Conservation (phyloP, 306 rosid genomes). For the Castanea sativa region DNA sequence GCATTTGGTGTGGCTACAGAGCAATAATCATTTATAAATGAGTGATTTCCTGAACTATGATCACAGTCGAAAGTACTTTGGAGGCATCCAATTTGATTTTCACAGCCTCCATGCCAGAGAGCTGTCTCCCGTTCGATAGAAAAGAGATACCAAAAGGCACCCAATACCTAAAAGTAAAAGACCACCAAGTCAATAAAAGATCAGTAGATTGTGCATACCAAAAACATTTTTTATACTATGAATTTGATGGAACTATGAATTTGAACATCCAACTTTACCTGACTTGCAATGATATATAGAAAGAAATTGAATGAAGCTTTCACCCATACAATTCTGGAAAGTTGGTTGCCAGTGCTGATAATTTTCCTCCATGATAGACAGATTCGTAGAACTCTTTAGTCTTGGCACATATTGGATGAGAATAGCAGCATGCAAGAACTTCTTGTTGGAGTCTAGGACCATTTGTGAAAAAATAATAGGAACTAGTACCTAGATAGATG, state of each 20-base stretch:
- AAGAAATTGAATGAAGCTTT: slow-evolving; percentile 94
- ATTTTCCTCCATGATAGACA: slow-evolving; percentile 78
- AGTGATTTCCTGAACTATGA: not conserved
- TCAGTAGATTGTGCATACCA: too few species aligned
- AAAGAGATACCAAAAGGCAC: slow-evolving; percentile 84
- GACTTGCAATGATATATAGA: slow-evolving; percentile 91
- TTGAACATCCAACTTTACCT: slow-evolving; percentile 49
- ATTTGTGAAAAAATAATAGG: slow-evolving; percentile 59
- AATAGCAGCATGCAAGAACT: slow-evolving; percentile 67
- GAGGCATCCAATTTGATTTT: slow-evolving; percentile 20
- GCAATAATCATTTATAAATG: slow-evolving; percentile 56
- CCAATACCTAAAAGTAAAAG: slow-evolving; percentile 52
- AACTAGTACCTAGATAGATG: slow-evolving; percentile 57
- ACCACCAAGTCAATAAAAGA: not conserved
- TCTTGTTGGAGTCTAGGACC: slow-evolving; percentile 50
- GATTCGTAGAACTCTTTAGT: slow-evolving; percentile 52
- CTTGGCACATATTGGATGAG: slow-evolving; percentile 73
- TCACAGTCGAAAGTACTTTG: slow-evolving; percentile 41
- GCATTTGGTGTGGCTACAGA: slow-evolving; percentile 37
- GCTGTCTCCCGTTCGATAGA: slow-evolving; percentile 80
- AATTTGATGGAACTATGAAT: too few species aligned
- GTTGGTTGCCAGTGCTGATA: slow-evolving; percentile 72
- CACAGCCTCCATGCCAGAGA: slow-evolving; percentile 72
- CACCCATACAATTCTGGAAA: slow-evolving; percentile 66
- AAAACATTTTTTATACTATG: too few species aligned